These are phyloP conservation scores for Nothopassalora personata DNA, from an alignment of 2,329 filamentous ascomycete species.

Conservation along the genomic window DNA sequence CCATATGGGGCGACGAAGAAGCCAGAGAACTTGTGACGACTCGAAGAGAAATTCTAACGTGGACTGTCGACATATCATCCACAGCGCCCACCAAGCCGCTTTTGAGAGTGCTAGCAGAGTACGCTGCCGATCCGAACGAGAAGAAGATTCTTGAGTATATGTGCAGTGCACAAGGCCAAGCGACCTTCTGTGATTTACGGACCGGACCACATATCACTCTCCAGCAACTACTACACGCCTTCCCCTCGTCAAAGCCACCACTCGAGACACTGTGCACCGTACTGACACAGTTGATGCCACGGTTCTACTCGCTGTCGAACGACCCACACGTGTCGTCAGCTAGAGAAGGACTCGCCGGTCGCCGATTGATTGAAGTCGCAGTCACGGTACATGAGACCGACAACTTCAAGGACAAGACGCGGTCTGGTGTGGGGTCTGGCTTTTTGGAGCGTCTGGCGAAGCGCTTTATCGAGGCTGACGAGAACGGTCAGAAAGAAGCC, in stretches of 20 bases:
- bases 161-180: constrained; percentile 84
- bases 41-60: constrained; percentile 83
- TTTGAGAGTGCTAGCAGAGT: constrained; percentile 77
- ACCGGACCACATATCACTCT: constrained; percentile 81
- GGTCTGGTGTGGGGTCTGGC: constrained; percentile 84
- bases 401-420: constrained; percentile 63
- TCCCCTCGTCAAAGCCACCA: constrained; percentile 85
- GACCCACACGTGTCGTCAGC: constrained; percentile 78
- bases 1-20: constrained; percentile 91
- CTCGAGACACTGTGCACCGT: constrained; percentile 74
- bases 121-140: constrained; percentile 74
- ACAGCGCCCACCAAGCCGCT: constrained; percentile 85
- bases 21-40: constrained; percentile 83
- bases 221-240: constrained; percentile 79
- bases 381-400: constrained; percentile 86
- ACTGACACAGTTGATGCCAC: constrained; percentile 86
- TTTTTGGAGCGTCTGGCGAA: constrained; percentile 84
- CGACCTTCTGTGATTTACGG: constrained; percentile 84
- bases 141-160: constrained; percentile 84
- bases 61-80: constrained; percentile 92
- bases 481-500: constrained; percentile 48
- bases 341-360: constrained; percentile 62
- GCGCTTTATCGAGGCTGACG: constrained; percentile 63
- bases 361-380: constrained; percentile 88
- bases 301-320: constrained; percentile 97